Evolutionary conservation across 2,329 filamentous ascomycete species (phyloP).

Genomic region (Cordyceps fumosorosea): DNA sequence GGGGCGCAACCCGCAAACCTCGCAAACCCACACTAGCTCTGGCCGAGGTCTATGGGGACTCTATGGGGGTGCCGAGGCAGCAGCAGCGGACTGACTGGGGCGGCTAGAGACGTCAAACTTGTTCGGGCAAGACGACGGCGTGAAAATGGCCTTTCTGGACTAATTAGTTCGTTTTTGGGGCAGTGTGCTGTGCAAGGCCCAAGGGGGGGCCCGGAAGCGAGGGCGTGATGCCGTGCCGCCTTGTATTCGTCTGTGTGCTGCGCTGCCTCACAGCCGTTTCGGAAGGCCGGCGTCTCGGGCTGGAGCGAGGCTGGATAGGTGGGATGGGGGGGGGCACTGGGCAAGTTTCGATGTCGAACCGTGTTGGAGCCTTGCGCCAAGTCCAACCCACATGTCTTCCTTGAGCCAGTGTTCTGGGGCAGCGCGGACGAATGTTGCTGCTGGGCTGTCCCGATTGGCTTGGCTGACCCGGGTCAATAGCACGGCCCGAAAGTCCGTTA

Average conservation of each 20-base stretch:
- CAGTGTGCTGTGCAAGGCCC: background rate
- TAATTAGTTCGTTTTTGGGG: background rate
- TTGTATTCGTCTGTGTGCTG: background rate
- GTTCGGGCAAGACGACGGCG: background rate
- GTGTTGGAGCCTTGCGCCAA: background rate
- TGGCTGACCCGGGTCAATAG: background rate
- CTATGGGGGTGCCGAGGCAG: slow-evolving; percentile 10
- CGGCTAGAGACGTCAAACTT: background rate
- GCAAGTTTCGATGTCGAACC: background rate
- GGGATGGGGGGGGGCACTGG: background rate
- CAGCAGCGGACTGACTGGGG: background rate
- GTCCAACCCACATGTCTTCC: background rate
- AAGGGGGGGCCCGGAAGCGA: background rate
- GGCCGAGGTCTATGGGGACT: slow-evolving; percentile 9
- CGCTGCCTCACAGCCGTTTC: background rate
- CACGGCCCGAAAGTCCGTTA: slow-evolving; percentile 2
- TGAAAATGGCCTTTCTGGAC: background rate
- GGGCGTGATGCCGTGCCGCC: background rate
- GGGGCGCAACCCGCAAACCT: background rate
- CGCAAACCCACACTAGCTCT: background rate
- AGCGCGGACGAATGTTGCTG: background rate
- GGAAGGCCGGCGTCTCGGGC: background rate
- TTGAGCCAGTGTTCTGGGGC: background rate
- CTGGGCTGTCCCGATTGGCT: background rate
- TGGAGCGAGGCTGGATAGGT: background rate